Base-by-base conservation (phyloP, 1,284 basidiomycete species). In the Lignosus rhinocerotis region DNA sequence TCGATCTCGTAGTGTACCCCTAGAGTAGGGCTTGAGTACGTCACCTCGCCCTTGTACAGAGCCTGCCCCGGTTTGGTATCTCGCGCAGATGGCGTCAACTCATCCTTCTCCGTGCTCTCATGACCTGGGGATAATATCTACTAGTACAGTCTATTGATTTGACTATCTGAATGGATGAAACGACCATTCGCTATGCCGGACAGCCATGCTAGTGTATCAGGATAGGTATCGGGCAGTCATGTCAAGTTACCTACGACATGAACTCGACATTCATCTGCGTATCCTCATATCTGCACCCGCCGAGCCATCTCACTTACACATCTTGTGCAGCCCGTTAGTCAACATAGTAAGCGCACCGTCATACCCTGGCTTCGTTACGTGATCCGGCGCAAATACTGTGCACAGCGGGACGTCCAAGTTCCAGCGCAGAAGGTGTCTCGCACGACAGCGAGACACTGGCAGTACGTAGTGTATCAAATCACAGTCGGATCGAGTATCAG, bases 351-450 rank as follows among this genome's bases (percentile, higher is more conserved):
- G 42, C 47, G 39, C 45, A 17, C 45, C 55, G 58, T 60, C 58
- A 58, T 60, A 17, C 48, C 14, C 51, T 19, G 12, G 31, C 31
- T 51, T 43, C 53, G 36, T 63, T 55, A 58, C 56, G 55, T 58
- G 48, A 55, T 53, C 53, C 53, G 50, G 34, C 43, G 41, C 51
- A 16, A 43, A 52, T 17, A 25, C 10, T 43, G 6, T 43, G 17
- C 41, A 43, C 6, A 42, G 39, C 2, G 8, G n/a, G n/a, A 8
- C 14, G 2, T 25, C 25, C 25, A 25, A 25, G 25, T 25, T 25
- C 25, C 25, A 25, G 25, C 25, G 25, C 25, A 25, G 25, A 25
- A 25, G 4, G 4, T 25, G 25, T 25, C 2, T 25, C 25, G 25
- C 25, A 25, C 25, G 25, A 25, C 25, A 25, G 25, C 25, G 25